Base-by-base conservation (phyloP, 768 basidiomycete genomes). In the Termitomyces sp. region DNA sequence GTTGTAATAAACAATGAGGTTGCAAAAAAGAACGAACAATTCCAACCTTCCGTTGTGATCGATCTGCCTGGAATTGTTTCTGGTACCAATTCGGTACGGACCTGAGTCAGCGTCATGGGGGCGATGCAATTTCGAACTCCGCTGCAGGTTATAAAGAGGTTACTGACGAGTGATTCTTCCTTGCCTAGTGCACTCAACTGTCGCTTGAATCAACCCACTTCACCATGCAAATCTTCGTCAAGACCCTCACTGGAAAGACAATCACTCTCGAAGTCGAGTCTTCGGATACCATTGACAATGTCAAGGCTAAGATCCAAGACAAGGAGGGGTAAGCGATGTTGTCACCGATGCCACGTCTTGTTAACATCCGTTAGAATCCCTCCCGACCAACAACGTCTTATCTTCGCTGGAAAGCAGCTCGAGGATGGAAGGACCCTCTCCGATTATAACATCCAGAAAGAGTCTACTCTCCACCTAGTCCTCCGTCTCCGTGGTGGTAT, bases 241-340 rank as follows among this genome's bases (percentile, higher is more conserved):
- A 79, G 72, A 80, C 78, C 40, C 76, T 81, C 56, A 89, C 87
- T 54, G 87, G 87, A 60, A 89, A 90, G 82, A 90, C 87, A 64
- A 87, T 88, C 73, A 87, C 86, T 55, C 82, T 87, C 57, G 86
- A 87, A 78, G 85, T 86, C 51, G 86, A 86, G 73, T 85, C 84
- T 48, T 86, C 84, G 3, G 84, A 86, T 69, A 86, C 85, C 61
- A 86, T 87, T 61, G 84, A 86, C 66, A 86, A 86, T 56, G 85
- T 86, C 54, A 87, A 86, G 76, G 82, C 86, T 67, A 92, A 91
- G 83, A 91, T 92, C 67, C 90, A 93, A 74, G 90, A 93, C 76
- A 91, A 93, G 79, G 91, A 91, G 71, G 87, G 86, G 88, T 86
- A 62, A 68, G 69, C 23, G 7, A 13, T 18, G 23, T n/a, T 30